Percentiles rank a stretch among this genome's conserved stretches.
Conservation (phyloP, 2,329 filamentous ascomycete genomes). For the Trichoderma koningii region DNA sequence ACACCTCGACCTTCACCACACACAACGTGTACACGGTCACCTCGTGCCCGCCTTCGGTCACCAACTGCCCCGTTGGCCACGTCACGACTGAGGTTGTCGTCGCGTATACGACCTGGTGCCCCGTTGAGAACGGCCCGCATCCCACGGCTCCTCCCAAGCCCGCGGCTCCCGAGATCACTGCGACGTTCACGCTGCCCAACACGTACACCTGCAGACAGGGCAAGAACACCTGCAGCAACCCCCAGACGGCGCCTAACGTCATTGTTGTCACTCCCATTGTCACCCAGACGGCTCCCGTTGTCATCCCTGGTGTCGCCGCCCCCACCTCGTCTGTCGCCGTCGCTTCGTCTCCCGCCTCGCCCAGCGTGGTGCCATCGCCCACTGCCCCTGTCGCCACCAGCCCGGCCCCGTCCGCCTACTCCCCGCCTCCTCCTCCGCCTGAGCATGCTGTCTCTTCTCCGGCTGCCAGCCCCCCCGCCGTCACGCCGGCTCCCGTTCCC, state of each 20-base stretch:
- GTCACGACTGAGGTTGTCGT: constrained; percentile 34
- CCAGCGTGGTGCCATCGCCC: constrained; percentile 13
- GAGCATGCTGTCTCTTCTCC: constrained; percentile 20
- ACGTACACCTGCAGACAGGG: constrained; percentile 36
- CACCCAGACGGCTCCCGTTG: constrained; percentile 23
- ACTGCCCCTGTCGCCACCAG: constrained; percentile 21
- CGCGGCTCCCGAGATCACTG: constrained; percentile 34
- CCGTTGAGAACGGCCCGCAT: constrained; percentile 3
- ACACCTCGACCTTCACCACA: constrained; percentile 37
- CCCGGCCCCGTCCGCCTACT: constrained; percentile 22
- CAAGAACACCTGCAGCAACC: constrained; percentile 37
- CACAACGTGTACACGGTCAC: constrained; percentile 40
- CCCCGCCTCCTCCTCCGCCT: constrained; percentile 18
- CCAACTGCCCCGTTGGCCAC: constrained; percentile 32
- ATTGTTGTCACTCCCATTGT: constrained; percentile 35
- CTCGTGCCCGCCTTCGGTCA: constrained; percentile 38
- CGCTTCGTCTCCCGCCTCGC: constrained; percentile 29
- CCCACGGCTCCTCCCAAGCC: constrained; percentile 3
- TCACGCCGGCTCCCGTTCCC: constrained; percentile 11
- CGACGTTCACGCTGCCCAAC: constrained; percentile 37
- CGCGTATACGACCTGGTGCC: constrained; percentile 31
- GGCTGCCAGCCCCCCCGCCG: not conserved
- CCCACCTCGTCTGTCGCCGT: constrained; percentile 30
- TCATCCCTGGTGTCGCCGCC: constrained; percentile 31
- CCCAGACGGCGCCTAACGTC: constrained; percentile 31